Evolutionary conservation across 768 basidiomycete genomes (phyloP).

Genomic region (Naganishia vaughanmartiniae): DNA sequence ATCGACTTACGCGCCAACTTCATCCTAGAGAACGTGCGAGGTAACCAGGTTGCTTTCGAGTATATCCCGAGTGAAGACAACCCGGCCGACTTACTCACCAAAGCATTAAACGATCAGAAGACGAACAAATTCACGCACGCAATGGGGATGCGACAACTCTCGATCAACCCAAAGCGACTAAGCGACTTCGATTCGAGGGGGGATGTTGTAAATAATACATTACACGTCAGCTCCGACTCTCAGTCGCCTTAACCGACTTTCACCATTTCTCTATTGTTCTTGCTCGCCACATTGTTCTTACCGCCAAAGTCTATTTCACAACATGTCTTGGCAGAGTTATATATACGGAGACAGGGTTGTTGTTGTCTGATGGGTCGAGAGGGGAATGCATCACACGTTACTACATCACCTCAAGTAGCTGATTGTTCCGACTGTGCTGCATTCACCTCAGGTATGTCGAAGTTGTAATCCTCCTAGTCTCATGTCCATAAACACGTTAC

Average conservation of each 20-base stretch:
- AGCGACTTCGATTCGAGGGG: conserved; percentile 10
- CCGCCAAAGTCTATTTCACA: not conserved
- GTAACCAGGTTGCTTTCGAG: not conserved
- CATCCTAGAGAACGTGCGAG: conserved; percentile 46
- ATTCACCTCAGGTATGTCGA: too few relatives aligned
- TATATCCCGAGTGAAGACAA: conserved; percentile 7
- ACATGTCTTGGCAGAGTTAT: not conserved
- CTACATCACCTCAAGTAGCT: too few relatives aligned
- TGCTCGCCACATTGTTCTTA: not conserved
- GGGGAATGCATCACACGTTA: conserved; percentile 3
- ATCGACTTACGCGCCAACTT: conserved; percentile 55
- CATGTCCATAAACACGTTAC: too few relatives aligned
- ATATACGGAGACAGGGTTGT: not conserved
- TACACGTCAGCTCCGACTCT: conserved; percentile 2
- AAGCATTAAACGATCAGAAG: not conserved
- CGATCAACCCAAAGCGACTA: not conserved
- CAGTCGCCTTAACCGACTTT: not conserved
- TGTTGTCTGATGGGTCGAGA: not conserved
- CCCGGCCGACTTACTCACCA: conserved; percentile 8
- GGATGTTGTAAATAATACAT: not conserved
- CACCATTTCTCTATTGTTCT: not conserved
- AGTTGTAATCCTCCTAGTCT: too few relatives aligned
- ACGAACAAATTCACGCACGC: not conserved
- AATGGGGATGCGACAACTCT: not conserved
- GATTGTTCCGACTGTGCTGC: too few relatives aligned